Evolutionary conservation across 2,329 filamentous ascomycete genomes (phyloP).

Genomic region (Trichoderma aggressivum): DNA sequence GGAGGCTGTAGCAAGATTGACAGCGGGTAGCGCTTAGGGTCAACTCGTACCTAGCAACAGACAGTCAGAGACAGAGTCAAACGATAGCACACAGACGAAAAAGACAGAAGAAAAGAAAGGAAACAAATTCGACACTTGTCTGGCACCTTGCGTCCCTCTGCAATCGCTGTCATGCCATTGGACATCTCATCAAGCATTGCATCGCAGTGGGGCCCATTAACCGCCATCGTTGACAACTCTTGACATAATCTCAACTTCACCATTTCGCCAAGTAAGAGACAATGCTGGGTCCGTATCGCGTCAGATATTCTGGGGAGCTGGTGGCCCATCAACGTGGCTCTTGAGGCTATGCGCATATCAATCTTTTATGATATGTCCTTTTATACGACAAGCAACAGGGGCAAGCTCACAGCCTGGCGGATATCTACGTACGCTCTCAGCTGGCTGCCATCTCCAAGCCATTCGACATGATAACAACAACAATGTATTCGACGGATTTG

Average conservation of each 20-base stretch:
- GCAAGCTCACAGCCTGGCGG: not conserved
- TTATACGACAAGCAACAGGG: not conserved
- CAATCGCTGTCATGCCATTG: conserved; percentile 34
- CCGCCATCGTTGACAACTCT: conserved; percentile 10
- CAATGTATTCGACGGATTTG: not conserved
- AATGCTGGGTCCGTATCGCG: conserved; percentile 7
- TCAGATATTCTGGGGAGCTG: not conserved
- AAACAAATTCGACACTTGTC: conserved; percentile 38
- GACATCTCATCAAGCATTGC: conserved; percentile 14
- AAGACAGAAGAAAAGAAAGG: conserved; percentile 28
- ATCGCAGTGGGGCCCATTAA: conserved; percentile 4
- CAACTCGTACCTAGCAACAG: conserved; percentile 65
- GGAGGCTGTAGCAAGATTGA: conserved; percentile 53
- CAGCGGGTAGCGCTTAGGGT: conserved; percentile 59
- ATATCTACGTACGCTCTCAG: not conserved
- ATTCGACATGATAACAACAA: not conserved
- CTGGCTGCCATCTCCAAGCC: not conserved
- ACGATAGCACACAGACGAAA: conserved; percentile 65
- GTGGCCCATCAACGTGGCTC: not conserved
- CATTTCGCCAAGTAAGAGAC: conserved; percentile 8
- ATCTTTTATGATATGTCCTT: not conserved
- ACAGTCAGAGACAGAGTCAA: conserved; percentile 44
- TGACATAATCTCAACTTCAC: conserved; percentile 7
- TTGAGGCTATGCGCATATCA: not conserved
- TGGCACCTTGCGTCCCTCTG: conserved; percentile 19